Conservation (phyloP, 2,329 filamentous ascomycete genomes). For the Hymenoscyphus occultus region DNA sequence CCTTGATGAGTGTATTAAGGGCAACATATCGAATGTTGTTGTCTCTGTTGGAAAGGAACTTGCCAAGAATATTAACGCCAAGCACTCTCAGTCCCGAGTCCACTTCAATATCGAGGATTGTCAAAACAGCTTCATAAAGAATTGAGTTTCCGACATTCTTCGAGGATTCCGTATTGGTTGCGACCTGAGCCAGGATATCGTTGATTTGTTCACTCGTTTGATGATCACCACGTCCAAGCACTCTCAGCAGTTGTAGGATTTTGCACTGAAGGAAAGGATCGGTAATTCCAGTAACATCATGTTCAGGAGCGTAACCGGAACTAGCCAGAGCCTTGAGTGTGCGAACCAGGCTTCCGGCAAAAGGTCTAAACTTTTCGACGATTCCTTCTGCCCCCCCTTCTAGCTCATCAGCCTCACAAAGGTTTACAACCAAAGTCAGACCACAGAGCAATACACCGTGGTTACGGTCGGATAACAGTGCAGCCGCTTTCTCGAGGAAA, state of each 20-base stretch:
- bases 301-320: slow-evolving; percentile 94
- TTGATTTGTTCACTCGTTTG: slow-evolving; percentile 96
- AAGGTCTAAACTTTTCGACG: slow-evolving; percentile 84
- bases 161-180: slow-evolving; percentile 94
- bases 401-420: slow-evolving; percentile 92
- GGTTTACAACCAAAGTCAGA: slow-evolving; percentile 81
- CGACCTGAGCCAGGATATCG: slow-evolving; percentile 95
- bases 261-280: slow-evolving; percentile 98
- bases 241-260: slow-evolving; percentile 80
- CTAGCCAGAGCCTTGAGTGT: slow-evolving; percentile 89
- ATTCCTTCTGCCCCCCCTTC: slow-evolving; percentile 88
- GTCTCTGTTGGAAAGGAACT: slow-evolving; percentile 96
- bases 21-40: slow-evolving; percentile 99
- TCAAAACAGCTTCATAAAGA: slow-evolving; percentile 93
- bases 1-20: slow-evolving; percentile 94
- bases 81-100: slow-evolving; percentile 92
- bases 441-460: slow-evolving; percentile 94
- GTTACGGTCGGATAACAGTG: slow-evolving; percentile 86
- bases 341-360: slow-evolving; percentile 82
- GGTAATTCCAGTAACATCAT: slow-evolving; percentile 96
- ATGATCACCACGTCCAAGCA: slow-evolving; percentile 80
- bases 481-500: slow-evolving; percentile 89
- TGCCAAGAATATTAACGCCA: slow-evolving; percentile 96
- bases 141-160: slow-evolving; percentile 99
- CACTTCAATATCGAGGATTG: slow-evolving; percentile 96